A percentile compares a stretch with the other conserved stretches of the same genome.
Evolutionary conservation across 768 basidiomycete genomes (phyloP).

Genomic region (Naganishia vaughanmartiniae): DNA sequence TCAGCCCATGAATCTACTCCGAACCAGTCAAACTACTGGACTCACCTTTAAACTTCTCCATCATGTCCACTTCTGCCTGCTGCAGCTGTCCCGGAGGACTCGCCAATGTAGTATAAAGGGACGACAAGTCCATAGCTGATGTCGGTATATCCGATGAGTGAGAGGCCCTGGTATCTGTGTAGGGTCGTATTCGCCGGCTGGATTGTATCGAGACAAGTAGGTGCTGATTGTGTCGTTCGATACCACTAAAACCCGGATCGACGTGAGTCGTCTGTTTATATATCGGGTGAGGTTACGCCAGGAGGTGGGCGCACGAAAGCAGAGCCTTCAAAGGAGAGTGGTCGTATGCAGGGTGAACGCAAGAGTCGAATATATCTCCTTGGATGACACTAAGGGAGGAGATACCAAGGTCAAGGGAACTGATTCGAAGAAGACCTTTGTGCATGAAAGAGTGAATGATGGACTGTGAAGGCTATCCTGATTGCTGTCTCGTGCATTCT

Average conservation of each 20-base stretch:
- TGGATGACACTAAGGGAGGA: neutral
- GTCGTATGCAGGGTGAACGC: neutral
- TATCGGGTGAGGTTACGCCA: neutral
- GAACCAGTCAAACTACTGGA: neutral
- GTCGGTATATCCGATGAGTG: neutral
- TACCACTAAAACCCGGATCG: neutral
- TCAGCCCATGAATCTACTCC: neutral
- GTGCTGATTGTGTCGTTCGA: neutral
- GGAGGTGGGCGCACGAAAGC: neutral
- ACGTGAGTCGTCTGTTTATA: neutral
- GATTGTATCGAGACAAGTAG: neutral
- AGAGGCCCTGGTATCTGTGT: neutral
- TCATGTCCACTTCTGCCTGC: conserved; percentile 39
- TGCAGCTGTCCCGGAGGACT: conserved; percentile 33
- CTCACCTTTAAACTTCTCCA: conserved; percentile 41
- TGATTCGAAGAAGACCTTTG: neutral
- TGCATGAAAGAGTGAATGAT: no score
- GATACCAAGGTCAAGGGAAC: neutral
- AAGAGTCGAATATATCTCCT: neutral
- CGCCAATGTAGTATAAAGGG: conserved; percentile 36
- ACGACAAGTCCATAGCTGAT: conserved; percentile 37
- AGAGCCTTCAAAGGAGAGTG: conserved; percentile 9
- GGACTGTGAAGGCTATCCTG: no score
- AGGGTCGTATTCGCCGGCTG: neutral
- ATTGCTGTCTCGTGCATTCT: neutral